Base-by-base conservation (phyloP, 129 eudicot genomes). In the Rutidosis leptorrhynchoides region DNA sequence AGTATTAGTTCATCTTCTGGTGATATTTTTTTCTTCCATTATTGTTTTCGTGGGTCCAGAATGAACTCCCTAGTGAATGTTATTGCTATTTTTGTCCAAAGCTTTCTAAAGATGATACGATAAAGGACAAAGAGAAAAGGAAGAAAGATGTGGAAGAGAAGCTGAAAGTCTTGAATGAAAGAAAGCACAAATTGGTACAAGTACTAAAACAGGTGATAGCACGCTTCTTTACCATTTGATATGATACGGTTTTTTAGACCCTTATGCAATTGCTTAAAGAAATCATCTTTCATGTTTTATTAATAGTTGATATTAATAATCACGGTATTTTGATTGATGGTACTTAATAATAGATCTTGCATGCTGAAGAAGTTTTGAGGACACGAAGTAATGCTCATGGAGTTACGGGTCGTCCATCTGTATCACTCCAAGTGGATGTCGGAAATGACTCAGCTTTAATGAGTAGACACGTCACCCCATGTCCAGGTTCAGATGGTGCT, bases 351-450 rank as follows among this genome's bases (percentile, higher is more conserved):
- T 69, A 93, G 98, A 93, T 93, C 35, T 65, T 83, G 81, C 82
- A 67, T 86, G 98, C 96, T 35, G 98, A 93, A 74, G 98, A 88
- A 77, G 95, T 88, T 71, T 69, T 91, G 26, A 82, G 85, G 64
- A 83, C 87, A 82, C 83, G 84, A 77, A 83, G 81, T 65, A 78
- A 58, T 30, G 71, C 53, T 62, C 97, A 83, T 52, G 87, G 87
- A 26, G 23, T 73, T 28, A 70, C 86, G 0, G 73, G 65, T 64
- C 83, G 81, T 15, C 90, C 89, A 16, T 61, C 81, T 21, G 67
- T 79, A 28, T 78, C 90, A 60, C 95, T 86, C 70, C 95, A 85
- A 61, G 96, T 83, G 79, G 98, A 93, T 62, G 85, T 78, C 32
- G 46, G 86, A 21, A 85, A 80, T 63, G 98, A 93, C 78, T 78